phyloP scores from a whole-genome alignment of 192 early-diverging fungal genomes.

The Spizellomyces punctatus region DNA sequence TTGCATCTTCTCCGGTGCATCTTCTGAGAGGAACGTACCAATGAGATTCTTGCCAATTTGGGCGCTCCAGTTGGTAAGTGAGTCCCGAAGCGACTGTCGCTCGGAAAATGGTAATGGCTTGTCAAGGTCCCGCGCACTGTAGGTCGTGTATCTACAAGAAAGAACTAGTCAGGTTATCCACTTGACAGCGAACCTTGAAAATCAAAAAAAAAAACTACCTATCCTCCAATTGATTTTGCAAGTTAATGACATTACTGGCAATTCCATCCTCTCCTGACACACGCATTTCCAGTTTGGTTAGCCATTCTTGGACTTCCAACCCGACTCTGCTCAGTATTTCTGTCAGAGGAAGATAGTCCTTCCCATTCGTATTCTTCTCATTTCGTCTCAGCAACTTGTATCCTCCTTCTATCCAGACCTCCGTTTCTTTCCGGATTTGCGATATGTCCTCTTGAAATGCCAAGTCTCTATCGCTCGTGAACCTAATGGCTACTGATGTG shows the following conservation, averaged over 20 bases:
- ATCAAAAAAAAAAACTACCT: slow-evolving; percentile 19
- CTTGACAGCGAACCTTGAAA: not conserved
- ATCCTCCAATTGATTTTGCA: slow-evolving; percentile 66
- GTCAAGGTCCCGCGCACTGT: slow-evolving; percentile 45
- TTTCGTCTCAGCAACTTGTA: slow-evolving; percentile 49
- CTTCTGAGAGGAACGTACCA: slow-evolving; percentile 17
- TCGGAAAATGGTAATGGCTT: slow-evolving; percentile 46
- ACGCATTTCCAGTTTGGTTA: slow-evolving; percentile 50
- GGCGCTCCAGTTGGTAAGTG: slow-evolving; percentile 47
- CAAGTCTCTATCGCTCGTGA: slow-evolving; percentile 56
- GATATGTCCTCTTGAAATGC: slow-evolving; percentile 53
- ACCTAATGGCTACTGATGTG: slow-evolving; percentile 48
- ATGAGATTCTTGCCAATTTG: slow-evolving; percentile 46
- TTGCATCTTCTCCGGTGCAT: too few species aligned
- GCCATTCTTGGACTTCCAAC: slow-evolving; percentile 56
- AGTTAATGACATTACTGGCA: slow-evolving; percentile 47
- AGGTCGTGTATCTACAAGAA: slow-evolving; percentile 45
- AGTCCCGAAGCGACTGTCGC: slow-evolving; percentile 41
- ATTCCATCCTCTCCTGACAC: slow-evolving; percentile 61
- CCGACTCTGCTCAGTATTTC: slow-evolving; percentile 44
- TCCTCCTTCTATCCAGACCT: slow-evolving; percentile 53
- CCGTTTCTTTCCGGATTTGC: slow-evolving; percentile 41
- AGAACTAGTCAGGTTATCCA: not conserved
- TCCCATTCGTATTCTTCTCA: slow-evolving; percentile 51
- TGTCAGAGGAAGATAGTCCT: slow-evolving; percentile 48